A percentile compares a stretch with the other conserved stretches of the same genome.
phyloP scores from a whole-genome alignment of 2,329 filamentous ascomycete species.

The Penicillium concentricum region DNA sequence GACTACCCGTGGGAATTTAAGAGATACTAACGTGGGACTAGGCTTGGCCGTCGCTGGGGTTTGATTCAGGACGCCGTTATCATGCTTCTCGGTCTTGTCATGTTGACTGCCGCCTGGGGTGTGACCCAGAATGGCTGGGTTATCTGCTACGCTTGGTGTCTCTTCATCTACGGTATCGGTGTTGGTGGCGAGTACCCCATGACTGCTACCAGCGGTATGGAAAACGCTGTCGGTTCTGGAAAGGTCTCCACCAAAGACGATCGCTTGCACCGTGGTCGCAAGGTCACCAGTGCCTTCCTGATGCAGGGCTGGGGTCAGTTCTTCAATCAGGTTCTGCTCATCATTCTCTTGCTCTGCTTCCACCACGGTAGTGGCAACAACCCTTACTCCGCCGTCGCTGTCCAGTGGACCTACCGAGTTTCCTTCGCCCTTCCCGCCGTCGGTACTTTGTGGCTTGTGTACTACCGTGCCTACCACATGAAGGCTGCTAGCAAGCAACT shows the following conservation, averaged over 20 bases:
- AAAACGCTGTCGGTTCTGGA: slow-evolving; percentile 81
- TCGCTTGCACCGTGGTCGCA: slow-evolving; percentile 90
- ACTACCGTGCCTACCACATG: slow-evolving; percentile 97
- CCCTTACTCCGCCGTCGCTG: slow-evolving; percentile 73
- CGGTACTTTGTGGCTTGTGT: slow-evolving; percentile 90
- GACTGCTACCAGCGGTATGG: slow-evolving; percentile 93
- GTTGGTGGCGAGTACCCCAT: slow-evolving; percentile 85
- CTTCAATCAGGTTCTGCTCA: slow-evolving; percentile 86
- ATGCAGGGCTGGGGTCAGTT: slow-evolving; percentile 99
- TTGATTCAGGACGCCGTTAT: slow-evolving; percentile 91
- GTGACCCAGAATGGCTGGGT: slow-evolving; percentile 87
- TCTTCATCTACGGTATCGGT: slow-evolving; percentile 82
- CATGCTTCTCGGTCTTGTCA: slow-evolving; percentile 90
- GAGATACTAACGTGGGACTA: slow-evolving; percentile 32
- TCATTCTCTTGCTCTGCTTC: slow-evolving; percentile 83
- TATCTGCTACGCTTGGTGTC: slow-evolving; percentile 91
- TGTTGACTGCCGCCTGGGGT: slow-evolving; percentile 91
- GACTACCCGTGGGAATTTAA: neutral
- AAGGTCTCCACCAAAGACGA: slow-evolving; percentile 88
- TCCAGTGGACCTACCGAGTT: slow-evolving; percentile 88
- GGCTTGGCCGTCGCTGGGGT: slow-evolving; percentile 90
- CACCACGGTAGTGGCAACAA: slow-evolving; percentile 73
- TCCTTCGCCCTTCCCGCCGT: slow-evolving; percentile 89
- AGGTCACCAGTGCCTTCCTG: slow-evolving; percentile 91
- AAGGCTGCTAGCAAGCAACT: slow-evolving; percentile 81